Evolutionary conservation across 2,329 filamentous ascomycete species (phyloP).

Genomic region (Epicoccum sorghinum): DNA sequence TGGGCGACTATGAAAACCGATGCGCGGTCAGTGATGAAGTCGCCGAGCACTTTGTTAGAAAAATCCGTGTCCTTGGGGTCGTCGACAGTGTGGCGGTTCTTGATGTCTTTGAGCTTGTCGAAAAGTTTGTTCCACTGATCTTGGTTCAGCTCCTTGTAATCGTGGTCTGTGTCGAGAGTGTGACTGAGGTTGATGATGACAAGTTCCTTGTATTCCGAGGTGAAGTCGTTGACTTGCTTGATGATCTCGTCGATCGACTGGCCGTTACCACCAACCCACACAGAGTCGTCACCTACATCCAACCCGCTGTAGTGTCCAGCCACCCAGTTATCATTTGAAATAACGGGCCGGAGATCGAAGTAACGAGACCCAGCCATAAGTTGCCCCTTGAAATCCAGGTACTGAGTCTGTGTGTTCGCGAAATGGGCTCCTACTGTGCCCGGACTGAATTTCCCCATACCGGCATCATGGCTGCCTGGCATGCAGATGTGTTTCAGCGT

Average conservation of each 20-base stretch:
- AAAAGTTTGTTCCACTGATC: slow-evolving; percentile 54
- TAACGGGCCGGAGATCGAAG: slow-evolving; percentile 56
- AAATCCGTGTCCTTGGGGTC: slow-evolving; percentile 38
- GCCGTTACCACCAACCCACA: slow-evolving; percentile 55
- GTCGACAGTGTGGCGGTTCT: slow-evolving; percentile 46
- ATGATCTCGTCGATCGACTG: slow-evolving; percentile 53
- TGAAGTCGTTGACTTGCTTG: slow-evolving; percentile 55
- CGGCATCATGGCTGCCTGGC: slow-evolving; percentile 58
- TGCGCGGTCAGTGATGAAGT: slow-evolving; percentile 47
- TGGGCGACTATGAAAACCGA: slow-evolving; percentile 47
- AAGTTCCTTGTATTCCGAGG: slow-evolving; percentile 52
- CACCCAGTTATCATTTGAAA: slow-evolving; percentile 50
- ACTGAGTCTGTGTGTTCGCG: slow-evolving; percentile 56
- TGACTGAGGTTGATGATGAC: slow-evolving; percentile 57
- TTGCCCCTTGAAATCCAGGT: slow-evolving; percentile 54
- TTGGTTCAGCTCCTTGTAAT: slow-evolving; percentile 47
- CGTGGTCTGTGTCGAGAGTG: slow-evolving; percentile 50
- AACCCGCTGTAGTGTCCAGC: slow-evolving; percentile 49
- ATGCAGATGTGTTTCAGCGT: slow-evolving; percentile 55
- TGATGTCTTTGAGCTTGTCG: slow-evolving; percentile 49
- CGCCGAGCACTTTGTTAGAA: slow-evolving; percentile 39
- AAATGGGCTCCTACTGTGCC: slow-evolving; percentile 48
- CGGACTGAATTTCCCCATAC: slow-evolving; percentile 54
- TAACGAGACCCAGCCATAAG: slow-evolving; percentile 55
- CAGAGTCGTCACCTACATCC: slow-evolving; percentile 41